phyloP scores from a whole-genome alignment of 2,329 filamentous ascomycete species.

The Sclerotinia subarctica region DNA sequence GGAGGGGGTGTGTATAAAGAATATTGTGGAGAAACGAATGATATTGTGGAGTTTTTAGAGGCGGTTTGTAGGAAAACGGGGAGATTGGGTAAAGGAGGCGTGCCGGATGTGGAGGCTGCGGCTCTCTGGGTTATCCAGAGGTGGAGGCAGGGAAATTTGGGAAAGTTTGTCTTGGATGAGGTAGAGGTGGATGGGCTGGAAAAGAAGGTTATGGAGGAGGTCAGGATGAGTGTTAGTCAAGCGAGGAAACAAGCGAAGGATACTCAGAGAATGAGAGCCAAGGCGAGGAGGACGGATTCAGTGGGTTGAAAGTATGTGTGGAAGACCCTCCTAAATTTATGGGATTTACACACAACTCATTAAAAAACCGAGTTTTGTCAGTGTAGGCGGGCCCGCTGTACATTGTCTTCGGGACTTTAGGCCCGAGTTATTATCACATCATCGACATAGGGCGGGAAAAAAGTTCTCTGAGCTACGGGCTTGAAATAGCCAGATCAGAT shows the following conservation, averaged over 20 bases:
- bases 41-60: conserved; percentile 69
- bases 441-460: too few species aligned
- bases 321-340: background rate
- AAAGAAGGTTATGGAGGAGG: conserved; percentile 47
- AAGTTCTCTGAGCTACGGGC: too few species aligned
- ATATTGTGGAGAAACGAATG: conserved; percentile 75
- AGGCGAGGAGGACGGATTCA: conserved; percentile 10
- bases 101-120: conserved; percentile 66
- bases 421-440: too few species aligned
- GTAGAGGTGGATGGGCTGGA: conserved; percentile 61
- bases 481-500: too few species aligned
- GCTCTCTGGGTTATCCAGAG: conserved; percentile 78
- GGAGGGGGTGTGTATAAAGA: conserved; percentile 38
- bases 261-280: conserved; percentile 46
- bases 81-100: conserved; percentile 69
- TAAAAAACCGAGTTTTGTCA: background rate
- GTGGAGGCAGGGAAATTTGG: conserved; percentile 76
- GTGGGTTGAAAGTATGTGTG: background rate
- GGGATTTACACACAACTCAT: background rate
- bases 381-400: background rate
- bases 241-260: conserved; percentile 65
- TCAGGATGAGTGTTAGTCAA: conserved; percentile 61
- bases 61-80: conserved; percentile 72
- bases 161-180: conserved; percentile 75
- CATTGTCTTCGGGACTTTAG: background rate